Evolutionary conservation across 2,329 filamentous ascomycete species (phyloP).

Genomic region (Chalara sp.): DNA sequence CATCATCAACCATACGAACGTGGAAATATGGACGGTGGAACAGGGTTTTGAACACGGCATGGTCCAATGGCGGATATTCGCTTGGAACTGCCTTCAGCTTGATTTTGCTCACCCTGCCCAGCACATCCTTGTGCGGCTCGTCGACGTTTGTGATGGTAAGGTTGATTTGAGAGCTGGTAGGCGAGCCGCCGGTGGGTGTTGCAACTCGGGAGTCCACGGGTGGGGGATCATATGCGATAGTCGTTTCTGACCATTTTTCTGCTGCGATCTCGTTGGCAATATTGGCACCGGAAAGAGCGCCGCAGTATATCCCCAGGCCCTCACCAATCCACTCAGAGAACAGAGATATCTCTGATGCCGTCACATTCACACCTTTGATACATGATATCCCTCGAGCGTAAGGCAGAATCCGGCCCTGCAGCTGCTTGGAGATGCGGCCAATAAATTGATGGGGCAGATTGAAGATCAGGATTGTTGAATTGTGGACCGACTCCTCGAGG

Average conservation of each 20-base stretch:
- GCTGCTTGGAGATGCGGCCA: slow-evolving; percentile 71
- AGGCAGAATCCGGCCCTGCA: slow-evolving; percentile 83
- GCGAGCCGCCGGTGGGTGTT: slow-evolving; percentile 47
- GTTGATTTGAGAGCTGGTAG: slow-evolving; percentile 40
- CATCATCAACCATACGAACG: slow-evolving; percentile 86
- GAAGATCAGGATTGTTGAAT: slow-evolving; percentile 87
- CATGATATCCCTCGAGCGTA: slow-evolving; percentile 92
- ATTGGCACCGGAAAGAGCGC: slow-evolving; percentile 91
- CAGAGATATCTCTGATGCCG: slow-evolving; percentile 75
- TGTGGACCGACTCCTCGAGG: slow-evolving; percentile 70
- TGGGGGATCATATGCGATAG: slow-evolving; percentile 91
- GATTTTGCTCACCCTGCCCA: slow-evolving; percentile 59
- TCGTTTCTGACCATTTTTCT: slow-evolving; percentile 97
- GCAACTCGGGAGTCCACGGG: slow-evolving; percentile 76
- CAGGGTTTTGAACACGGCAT: slow-evolving; percentile 72
- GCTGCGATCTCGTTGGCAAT: slow-evolving; percentile 90
- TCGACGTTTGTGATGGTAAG: slow-evolving; percentile 38
- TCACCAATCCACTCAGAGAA: slow-evolving; percentile 95
- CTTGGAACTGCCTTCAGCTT: slow-evolving; percentile 69
- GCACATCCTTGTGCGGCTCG: slow-evolving; percentile 60
- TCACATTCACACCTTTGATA: slow-evolving; percentile 95
- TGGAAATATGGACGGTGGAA: slow-evolving; percentile 98
- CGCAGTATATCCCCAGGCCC: slow-evolving; percentile 90
- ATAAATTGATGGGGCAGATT: slow-evolving; percentile 98
- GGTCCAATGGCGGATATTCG: slow-evolving; percentile 82